A percentile compares a stretch with the other conserved stretches of the same genome.
Evolutionary conservation across 2,329 filamentous ascomycete genomes (phyloP).

Genomic region (Clarireedia monteithiana): DNA sequence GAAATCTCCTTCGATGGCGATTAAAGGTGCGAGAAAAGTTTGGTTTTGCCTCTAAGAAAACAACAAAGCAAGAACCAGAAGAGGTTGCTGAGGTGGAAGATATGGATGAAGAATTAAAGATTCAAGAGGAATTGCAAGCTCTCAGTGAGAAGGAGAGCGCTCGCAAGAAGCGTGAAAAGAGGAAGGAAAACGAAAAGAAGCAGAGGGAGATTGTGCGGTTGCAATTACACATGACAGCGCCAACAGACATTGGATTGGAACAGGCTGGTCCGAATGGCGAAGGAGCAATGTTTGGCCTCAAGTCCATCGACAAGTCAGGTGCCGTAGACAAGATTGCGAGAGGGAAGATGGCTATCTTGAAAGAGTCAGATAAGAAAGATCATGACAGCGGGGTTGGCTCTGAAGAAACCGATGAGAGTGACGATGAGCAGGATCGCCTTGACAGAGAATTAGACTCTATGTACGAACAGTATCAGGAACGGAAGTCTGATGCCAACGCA

Average conservation of each 20-base stretch:
- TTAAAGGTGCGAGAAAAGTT: slow-evolving; percentile 85
- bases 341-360: slow-evolving; percentile 68
- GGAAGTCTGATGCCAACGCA: slow-evolving; percentile 70
- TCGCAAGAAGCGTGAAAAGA: slow-evolving; percentile 73
- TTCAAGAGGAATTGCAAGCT: slow-evolving; percentile 79
- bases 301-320: slow-evolving; percentile 68
- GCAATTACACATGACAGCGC: slow-evolving; percentile 95
- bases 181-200: slow-evolving; percentile 88
- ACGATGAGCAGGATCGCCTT: slow-evolving; percentile 73
- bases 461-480: slow-evolving; percentile 80
- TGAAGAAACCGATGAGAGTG: slow-evolving; percentile 54
- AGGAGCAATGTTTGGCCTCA: slow-evolving; percentile 80
- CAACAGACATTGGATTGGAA: slow-evolving; percentile 92
- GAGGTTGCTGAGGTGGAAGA: slow-evolving; percentile 74
- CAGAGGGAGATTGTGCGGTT: slow-evolving; percentile 91
- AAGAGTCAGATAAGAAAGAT: slow-evolving; percentile 50
- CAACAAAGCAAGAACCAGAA: slow-evolving; percentile 33
- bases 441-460: slow-evolving; percentile 80
- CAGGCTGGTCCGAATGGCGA: slow-evolving; percentile 71
- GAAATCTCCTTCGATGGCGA: slow-evolving; percentile 81
- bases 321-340: slow-evolving; percentile 61
- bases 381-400: slow-evolving; percentile 51
- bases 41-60: slow-evolving; percentile 66
- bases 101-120: slow-evolving; percentile 91
- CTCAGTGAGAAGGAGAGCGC: slow-evolving; percentile 72